Conservation (phyloP, 441 rosid genomes). For the Adansonia grandidieri region DNA sequence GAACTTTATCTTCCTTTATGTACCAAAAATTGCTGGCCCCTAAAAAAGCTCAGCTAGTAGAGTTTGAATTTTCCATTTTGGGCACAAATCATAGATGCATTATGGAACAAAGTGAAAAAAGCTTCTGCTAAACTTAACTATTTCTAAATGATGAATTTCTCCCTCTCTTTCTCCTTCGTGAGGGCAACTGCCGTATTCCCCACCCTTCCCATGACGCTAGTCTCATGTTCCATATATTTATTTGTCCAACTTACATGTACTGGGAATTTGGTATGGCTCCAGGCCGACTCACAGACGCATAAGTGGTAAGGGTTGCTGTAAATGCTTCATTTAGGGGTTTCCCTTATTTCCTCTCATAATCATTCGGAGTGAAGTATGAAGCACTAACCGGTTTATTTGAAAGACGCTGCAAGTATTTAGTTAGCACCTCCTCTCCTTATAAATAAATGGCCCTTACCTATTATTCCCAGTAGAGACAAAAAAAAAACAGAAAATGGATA, state of each 20-base stretch:
- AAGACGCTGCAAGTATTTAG: background rate
- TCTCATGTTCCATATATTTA: background rate
- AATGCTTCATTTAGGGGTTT: background rate
- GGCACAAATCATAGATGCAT: background rate
- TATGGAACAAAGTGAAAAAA: background rate
- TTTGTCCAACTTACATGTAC: background rate
- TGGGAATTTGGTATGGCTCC: background rate
- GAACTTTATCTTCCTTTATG: background rate
- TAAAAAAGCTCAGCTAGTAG: background rate
- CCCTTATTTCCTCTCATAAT: background rate
- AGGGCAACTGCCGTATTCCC: background rate
- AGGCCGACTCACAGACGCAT: background rate
- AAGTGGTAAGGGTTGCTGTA: background rate
- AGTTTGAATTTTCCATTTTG: background rate
- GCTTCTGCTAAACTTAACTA: background rate
- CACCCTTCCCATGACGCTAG: background rate
- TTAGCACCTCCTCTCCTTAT: background rate
- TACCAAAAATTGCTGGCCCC: background rate
- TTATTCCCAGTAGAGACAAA: background rate
- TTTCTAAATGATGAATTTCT: background rate
- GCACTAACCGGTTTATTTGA: background rate
- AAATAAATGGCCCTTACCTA: background rate
- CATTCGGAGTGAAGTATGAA: background rate
- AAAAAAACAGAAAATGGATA: background rate
- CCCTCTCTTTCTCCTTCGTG: constrained; percentile 2